Evolutionary conservation across 1,284 basidiomycete species (phyloP).

Genomic region (Wallemia ichthyophaga): DNA sequence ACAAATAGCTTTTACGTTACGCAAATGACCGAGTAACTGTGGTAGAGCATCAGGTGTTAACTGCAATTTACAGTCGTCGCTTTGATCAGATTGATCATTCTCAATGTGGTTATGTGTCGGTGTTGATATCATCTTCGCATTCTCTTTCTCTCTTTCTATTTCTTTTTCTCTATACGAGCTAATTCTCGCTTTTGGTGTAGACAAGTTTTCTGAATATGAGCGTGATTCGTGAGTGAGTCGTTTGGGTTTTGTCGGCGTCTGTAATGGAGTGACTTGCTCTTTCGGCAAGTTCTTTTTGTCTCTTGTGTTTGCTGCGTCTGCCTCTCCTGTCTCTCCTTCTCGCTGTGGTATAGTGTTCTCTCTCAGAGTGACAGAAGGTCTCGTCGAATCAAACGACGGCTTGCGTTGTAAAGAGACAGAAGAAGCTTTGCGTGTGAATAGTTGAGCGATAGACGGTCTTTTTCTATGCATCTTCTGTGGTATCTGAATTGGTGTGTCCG

Average conservation of each 20-base stretch:
- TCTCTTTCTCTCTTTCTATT: too few relatives aligned
- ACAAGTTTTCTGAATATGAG: not conserved
- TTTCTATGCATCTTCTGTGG: not conserved
- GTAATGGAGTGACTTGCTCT: not conserved
- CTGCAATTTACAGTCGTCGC: not conserved
- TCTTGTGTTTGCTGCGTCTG: too few relatives aligned
- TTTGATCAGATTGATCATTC: too few relatives aligned
- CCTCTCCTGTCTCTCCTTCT: too few relatives aligned
- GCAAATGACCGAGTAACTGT: not conserved
- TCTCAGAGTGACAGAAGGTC: too few relatives aligned
- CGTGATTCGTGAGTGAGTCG: not conserved
- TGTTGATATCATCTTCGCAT: too few relatives aligned
- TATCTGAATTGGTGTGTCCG: not conserved
- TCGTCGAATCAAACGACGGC: not conserved
- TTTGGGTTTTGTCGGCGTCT: not conserved
- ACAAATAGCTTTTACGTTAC: not conserved
- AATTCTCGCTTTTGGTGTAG: too few relatives aligned
- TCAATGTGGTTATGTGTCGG: too few relatives aligned
- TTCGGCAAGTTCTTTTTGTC: not conserved
- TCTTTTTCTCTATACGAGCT: too few relatives aligned
- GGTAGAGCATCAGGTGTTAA: not conserved
- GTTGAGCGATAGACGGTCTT: not conserved
- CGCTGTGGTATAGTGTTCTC: too few relatives aligned
- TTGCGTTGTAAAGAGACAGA: not conserved
- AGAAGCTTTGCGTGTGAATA: not conserved